phyloP scores from a whole-genome alignment of 306 rosid genomes.

The Gleditsia sinensis region DNA sequence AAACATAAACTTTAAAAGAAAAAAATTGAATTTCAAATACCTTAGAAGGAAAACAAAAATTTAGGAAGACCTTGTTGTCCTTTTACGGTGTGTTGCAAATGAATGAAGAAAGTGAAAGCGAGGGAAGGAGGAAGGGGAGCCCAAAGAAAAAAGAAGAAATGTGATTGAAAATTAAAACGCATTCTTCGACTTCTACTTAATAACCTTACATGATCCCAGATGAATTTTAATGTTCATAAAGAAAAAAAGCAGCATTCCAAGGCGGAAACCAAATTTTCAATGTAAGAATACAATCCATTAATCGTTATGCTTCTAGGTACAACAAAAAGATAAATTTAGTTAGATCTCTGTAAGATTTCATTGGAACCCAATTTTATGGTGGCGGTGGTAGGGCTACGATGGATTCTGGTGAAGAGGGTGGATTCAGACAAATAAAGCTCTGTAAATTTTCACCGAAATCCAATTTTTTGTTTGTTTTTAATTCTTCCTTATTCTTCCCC shows the following conservation, averaged over 20 bases:
- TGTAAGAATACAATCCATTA: constrained; percentile 34
- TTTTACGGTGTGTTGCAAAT: background rate
- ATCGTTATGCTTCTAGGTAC: constrained; percentile 13
- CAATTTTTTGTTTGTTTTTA: no score
- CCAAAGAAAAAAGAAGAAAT: no score
- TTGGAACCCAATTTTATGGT: background rate
- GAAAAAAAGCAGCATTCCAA: constrained; percentile 37
- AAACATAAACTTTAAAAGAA: background rate
- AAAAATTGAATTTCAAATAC: background rate
- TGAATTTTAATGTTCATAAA: constrained; percentile 10
- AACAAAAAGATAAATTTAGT: constrained; percentile 12
- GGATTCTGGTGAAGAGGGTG: no score
- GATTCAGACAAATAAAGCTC: no score
- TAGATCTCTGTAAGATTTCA: constrained; percentile 31
- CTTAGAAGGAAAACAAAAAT: no score
- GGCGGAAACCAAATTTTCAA: constrained; percentile 24
- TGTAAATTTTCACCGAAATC: no score
- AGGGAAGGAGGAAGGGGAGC: background rate
- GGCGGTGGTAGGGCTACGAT: no score
- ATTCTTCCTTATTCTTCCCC: no score
- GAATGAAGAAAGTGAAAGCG: background rate
- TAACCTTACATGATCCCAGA: background rate
- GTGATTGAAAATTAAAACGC: background rate
- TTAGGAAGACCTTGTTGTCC: background rate
- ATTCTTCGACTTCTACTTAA: background rate